Evolutionary conservation across 2,329 filamentous ascomycete genomes (phyloP), one percentile per base, ranked within the genome.

Genomic region (Sarocladium oryzae): DNA sequence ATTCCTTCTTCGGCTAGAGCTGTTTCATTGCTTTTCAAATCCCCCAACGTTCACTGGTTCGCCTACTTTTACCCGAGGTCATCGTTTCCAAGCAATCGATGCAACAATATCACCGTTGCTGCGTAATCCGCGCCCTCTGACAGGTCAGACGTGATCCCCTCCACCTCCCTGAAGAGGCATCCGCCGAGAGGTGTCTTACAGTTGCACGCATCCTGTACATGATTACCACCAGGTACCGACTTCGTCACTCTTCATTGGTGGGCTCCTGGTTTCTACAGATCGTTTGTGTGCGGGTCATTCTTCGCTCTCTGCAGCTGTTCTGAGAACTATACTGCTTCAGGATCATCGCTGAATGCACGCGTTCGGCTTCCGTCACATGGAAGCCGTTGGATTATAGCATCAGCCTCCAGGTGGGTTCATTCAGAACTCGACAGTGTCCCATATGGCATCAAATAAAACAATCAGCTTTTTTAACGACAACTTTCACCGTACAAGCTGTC

Each of bases 71-170:
- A 51, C 35, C n/a, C 16, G 16, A 48, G 26, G 21, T 10, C 21
- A 33, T 32, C 16, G 20, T 33, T 13, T 20, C 32, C 32, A 7
- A 30, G 13, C 28, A 40, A 49, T 28, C 28, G 23, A 37, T 26
- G 48, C 53, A 38, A 51, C 54, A 49, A 48, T 45, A 37, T 46
- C 30, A n/a, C 18, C 28, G 16, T 33, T 24, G 60, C 60, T 62
- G 57, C 58, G 57, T 61, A 62, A 62, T 61, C 57, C 50, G 56
- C 54, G 54, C 53, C 35, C 49, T 56, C 57, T 61, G 51, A 62
- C 50, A 62, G 60, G 60, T 43, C 53, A 43, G 48, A 33, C 10
- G 9, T 4, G n/a, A 9, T 28, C 40, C 40, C 24, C 24, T n/a
- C 40, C 40, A 26, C 18, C 28, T 48, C 18, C 13, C 28, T n/a